A percentile compares a stretch with the other conserved stretches of the same genome.
Conservation (phyloP, 129 eudicot genomes). For the Flaveria brownii region DNA sequence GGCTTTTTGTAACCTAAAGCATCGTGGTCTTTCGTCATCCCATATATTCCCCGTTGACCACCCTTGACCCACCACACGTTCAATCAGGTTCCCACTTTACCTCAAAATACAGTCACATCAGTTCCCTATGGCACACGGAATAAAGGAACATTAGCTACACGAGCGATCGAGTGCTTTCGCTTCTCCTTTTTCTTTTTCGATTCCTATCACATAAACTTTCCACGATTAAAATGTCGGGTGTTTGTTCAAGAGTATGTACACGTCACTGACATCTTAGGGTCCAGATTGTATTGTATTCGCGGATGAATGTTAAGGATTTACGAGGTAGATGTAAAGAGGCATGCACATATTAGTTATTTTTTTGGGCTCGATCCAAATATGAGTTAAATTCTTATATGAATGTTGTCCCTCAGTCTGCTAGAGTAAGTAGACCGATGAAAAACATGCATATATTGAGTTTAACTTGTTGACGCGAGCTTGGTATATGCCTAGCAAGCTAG, state of each 20-base stretch:
- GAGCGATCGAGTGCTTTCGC: constrained; percentile 25
- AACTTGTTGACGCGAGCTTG: too few species aligned
- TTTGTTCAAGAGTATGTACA: background rate
- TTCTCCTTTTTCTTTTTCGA: constrained; percentile 30
- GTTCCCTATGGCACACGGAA: constrained; percentile 24
- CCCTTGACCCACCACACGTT: constrained; percentile 26
- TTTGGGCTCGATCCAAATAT: background rate
- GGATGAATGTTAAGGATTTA: constrained; percentile 10
- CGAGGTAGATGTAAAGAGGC: constrained; percentile 28
- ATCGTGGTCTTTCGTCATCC: constrained; percentile 9
- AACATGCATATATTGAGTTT: too few species aligned
- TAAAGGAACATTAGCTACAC: constrained; percentile 36
- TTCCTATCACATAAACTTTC: background rate
- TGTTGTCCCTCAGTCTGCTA: background rate
- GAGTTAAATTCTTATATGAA: background rate
- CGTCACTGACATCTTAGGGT: constrained; percentile 5
- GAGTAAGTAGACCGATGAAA: too few species aligned
- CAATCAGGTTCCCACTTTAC: constrained; percentile 33
- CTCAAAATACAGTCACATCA: constrained; percentile 23
- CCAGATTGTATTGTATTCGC: constrained; percentile 1
- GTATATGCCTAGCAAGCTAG: background rate
- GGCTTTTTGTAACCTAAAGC: constrained; percentile 21
- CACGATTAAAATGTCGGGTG: background rate
- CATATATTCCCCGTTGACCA: constrained; percentile 17
- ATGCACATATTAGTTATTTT: constrained; percentile 23